phyloP scores from a whole-genome alignment of 2,329 filamentous ascomycete species.

The Colletotrichum higginsianum region DNA sequence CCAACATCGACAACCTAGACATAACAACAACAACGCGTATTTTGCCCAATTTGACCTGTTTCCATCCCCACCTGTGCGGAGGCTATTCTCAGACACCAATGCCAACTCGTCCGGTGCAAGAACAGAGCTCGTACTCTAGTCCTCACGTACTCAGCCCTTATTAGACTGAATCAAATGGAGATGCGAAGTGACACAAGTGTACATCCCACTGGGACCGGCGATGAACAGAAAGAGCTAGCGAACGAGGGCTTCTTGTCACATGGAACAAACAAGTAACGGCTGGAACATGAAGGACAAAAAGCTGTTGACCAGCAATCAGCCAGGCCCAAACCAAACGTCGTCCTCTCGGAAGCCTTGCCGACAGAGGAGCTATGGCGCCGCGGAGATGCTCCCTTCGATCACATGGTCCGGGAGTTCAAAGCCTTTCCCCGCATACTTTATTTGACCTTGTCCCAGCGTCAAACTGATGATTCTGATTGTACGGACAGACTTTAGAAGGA shows the following conservation, averaged over 20 bases:
- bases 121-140: background rate
- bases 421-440: background rate
- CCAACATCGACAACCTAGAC: no score
- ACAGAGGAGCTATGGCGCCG: background rate
- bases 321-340: no score
- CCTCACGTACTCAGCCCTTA: background rate
- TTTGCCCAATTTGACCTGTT: no score
- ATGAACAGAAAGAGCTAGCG: no score
- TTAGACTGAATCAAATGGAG: background rate
- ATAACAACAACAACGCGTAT: no score
- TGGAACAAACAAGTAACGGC: background rate
- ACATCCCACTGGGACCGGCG: background rate
- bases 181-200: background rate
- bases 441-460: background rate
- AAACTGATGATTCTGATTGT: background rate
- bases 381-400: constrained; percentile 4
- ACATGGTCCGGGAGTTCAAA: background rate
- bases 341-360: constrained; percentile 6
- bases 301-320: background rate
- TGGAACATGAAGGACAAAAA: background rate
- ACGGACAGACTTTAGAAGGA: no score
- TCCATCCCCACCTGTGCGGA: no score
- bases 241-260: background rate
- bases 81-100: no score
- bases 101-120: no score